Conservation (phyloP, 2,329 filamentous ascomycete species). For the Epichloe glyceriae region DNA sequence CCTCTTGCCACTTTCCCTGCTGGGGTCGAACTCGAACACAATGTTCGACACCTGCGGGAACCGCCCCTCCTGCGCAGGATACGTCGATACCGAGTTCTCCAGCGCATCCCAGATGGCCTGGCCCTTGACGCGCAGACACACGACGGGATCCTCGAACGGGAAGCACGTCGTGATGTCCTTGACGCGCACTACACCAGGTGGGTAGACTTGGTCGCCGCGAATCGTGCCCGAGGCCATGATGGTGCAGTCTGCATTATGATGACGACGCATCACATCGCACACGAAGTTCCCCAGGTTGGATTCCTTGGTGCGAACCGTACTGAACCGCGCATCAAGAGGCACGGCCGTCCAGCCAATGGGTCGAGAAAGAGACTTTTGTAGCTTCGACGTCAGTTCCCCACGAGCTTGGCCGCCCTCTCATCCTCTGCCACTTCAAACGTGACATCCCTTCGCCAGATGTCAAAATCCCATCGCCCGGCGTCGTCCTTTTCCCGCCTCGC, state of each 20-base stretch:
- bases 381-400: constrained; percentile 56
- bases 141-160: constrained; percentile 81
- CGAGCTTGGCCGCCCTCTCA: constrained; percentile 43
- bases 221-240: constrained; percentile 81
- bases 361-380: constrained; percentile 68
- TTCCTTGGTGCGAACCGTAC: constrained; percentile 62
- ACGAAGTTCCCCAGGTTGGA: constrained; percentile 86
- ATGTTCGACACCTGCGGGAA: constrained; percentile 86
- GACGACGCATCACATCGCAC: constrained; percentile 77
- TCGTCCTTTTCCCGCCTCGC: constrained; percentile 43
- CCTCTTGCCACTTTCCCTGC: constrained; percentile 44
- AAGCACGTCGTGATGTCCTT: constrained; percentile 84
- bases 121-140: constrained; percentile 61
- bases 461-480: constrained; percentile 56
- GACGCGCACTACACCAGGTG: constrained; percentile 62
- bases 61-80: constrained; percentile 70
- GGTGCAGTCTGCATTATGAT: constrained; percentile 69
- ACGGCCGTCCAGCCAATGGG: constrained; percentile 72
- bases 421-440: constrained; percentile 56
- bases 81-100: constrained; percentile 69
- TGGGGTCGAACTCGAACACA: constrained; percentile 57
- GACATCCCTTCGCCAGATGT: constrained; percentile 63
- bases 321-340: constrained; percentile 76
- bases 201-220: constrained; percentile 77
- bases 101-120: constrained; percentile 64